Percentiles rank a stretch among this genome's conserved stretches.
phyloP scores from a whole-genome alignment of 352 stramenopile genomes.

The Phytophthora hybrid region DNA sequence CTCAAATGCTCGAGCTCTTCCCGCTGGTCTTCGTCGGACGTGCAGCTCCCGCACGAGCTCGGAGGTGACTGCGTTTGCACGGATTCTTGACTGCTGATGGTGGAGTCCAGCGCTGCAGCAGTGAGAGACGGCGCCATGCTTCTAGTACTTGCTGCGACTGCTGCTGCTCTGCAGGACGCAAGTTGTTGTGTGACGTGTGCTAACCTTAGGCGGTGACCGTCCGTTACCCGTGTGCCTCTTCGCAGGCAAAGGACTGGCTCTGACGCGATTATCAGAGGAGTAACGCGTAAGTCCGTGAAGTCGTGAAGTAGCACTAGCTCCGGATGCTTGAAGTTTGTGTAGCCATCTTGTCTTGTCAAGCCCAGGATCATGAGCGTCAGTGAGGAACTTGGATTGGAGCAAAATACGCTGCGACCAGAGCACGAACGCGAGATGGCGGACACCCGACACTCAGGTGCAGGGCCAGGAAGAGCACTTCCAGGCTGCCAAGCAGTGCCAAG shows the following conservation, averaged over 20 bases:
- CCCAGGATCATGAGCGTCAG: slow-evolving; percentile 31
- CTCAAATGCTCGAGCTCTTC: slow-evolving; percentile 29
- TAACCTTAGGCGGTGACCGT: slow-evolving; percentile 1
- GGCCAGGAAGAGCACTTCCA: slow-evolving; percentile 24
- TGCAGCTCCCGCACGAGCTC: slow-evolving; percentile 29
- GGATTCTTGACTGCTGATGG: not conserved
- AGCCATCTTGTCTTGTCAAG: slow-evolving; percentile 18
- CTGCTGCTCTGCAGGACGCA: slow-evolving; percentile 2
- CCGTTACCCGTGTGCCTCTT: slow-evolving; percentile 35
- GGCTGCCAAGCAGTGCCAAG: slow-evolving; percentile 19
- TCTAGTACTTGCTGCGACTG: slow-evolving; percentile 2
- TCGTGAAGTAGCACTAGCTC: not conserved
- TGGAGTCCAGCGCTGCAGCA: slow-evolving; percentile 8
- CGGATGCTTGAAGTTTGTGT: slow-evolving; percentile 10
- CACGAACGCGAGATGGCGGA: slow-evolving; percentile 40
- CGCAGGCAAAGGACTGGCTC: slow-evolving; percentile 25
- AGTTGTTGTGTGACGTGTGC: slow-evolving; percentile 15
- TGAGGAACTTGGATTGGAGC: slow-evolving; percentile 35
- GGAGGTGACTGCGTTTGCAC: slow-evolving; percentile 9
- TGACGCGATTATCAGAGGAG: not conserved
- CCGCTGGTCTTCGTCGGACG: slow-evolving; percentile 17
- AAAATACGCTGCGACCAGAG: slow-evolving; percentile 38
- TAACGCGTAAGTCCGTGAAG: not conserved
- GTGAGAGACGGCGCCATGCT: slow-evolving; percentile 21
- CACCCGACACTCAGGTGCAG: slow-evolving; percentile 29